These are phyloP conservation scores for Elsinoe perseae DNA, from an alignment of 2,329 filamentous ascomycete genomes.

Conservation along the genomic window DNA sequence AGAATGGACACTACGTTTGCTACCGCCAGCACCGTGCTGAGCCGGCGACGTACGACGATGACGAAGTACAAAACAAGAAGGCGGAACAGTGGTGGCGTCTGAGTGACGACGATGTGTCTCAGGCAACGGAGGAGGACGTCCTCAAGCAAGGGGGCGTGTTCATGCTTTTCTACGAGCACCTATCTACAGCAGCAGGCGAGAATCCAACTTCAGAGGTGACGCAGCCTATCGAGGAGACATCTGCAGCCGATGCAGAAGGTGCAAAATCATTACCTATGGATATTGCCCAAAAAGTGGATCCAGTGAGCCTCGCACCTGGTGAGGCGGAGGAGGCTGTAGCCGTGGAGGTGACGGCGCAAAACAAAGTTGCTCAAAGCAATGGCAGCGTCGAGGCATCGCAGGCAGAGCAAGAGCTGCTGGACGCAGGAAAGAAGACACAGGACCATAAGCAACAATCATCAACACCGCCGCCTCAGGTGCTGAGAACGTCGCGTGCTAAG, in stretches of 20 bases:
- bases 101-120: conserved; percentile 77
- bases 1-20: conserved; percentile 93
- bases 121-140: conserved; percentile 65
- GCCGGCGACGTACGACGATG: conserved; percentile 11
- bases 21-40: conserved; percentile 61
- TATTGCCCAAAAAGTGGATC: no score
- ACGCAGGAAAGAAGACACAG: neutral
- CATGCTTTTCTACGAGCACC: conserved; percentile 90
- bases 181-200: neutral
- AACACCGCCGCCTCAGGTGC: neutral
- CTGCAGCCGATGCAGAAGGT: neutral
- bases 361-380: neutral
- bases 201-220: neutral
- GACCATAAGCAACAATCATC: neutral
- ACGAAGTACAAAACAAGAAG: conserved; percentile 24
- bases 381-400: neutral
- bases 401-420: neutral
- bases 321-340: no score
- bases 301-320: no score
- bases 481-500: conserved; percentile 11
- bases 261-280: no score
- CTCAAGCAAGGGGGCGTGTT: conserved; percentile 75
- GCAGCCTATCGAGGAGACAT: neutral
- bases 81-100: conserved; percentile 73
- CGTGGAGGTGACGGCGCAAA: no score